Percentiles rank a stretch among this genome's conserved stretches.
Conservation (phyloP, 1,284 basidiomycete species). For the Erythrobasidium hasegawianum region DNA sequence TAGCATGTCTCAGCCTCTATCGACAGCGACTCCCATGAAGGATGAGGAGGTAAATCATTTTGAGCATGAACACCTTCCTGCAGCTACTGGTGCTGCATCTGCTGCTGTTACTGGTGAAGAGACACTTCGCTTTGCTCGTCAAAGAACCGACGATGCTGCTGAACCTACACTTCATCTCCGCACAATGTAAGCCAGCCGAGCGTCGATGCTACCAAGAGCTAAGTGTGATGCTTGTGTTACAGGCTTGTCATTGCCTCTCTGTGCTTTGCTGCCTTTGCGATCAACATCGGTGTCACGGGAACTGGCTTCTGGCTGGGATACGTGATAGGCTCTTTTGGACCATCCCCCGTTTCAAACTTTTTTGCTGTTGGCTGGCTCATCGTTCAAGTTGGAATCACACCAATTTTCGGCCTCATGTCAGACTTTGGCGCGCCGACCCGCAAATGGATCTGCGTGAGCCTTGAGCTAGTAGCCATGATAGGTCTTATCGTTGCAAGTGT, state of each 20-base stretch:
- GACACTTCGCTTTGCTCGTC: too few relatives aligned
- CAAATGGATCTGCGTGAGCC: constrained; percentile 18
- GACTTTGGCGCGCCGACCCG: constrained; percentile 16
- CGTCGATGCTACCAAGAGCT: neutral
- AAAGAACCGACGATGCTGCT: neutral
- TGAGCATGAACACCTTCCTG: too few relatives aligned
- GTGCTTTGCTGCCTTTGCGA: neutral
- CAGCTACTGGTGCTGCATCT: too few relatives aligned
- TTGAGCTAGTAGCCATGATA: neutral
- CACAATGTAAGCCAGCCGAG: neutral
- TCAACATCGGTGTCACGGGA: constrained; percentile 11
- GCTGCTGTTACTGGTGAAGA: too few relatives aligned
- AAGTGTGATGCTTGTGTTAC: neutral
- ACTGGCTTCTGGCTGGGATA: constrained; percentile 13
- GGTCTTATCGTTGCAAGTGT: constrained; percentile 16
- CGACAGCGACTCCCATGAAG: too few relatives aligned
- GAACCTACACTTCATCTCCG: constrained; percentile 16
- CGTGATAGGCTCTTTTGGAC: constrained; percentile 6
- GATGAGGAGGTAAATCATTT: too few relatives aligned
- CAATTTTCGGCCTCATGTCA: constrained; percentile 25
- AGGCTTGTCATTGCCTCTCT: neutral
- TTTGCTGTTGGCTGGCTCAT: constrained; percentile 12
- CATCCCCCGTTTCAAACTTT: neutral
- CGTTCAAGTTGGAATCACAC: constrained; percentile 16
- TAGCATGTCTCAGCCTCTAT: too few relatives aligned